These are phyloP conservation scores for Talaromyces wortmannii DNA, from an alignment of 495 filamentous ascomycete genomes.

Conservation along the genomic window DNA sequence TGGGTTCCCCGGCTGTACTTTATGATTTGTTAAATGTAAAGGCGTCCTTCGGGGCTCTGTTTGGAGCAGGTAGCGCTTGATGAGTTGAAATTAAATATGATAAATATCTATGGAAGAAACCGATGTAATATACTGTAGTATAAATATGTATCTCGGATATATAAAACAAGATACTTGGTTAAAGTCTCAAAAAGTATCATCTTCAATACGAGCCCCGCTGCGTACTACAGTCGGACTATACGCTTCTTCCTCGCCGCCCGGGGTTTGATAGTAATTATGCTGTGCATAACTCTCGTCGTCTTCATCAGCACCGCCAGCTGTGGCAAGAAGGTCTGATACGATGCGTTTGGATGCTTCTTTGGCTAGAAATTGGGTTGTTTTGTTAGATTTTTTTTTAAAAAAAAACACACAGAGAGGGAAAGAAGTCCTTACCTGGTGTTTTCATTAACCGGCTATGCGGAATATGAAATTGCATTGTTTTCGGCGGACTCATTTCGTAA, in stretches of 20 bases:
- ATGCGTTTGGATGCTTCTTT: slow-evolving; percentile 88
- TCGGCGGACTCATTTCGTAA: slow-evolving; percentile 76
- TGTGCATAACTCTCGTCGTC: slow-evolving; percentile 9
- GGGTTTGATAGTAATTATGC: not conserved
- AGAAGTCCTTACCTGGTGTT: slow-evolving; percentile 62
- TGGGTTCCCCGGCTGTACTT: too few species aligned
- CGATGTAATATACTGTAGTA: not conserved
- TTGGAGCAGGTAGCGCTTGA: too few species aligned
- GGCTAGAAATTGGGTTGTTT: slow-evolving; percentile 36
- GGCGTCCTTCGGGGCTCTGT: too few species aligned
- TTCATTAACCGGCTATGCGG: slow-evolving; percentile 81
- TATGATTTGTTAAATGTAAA: too few species aligned
- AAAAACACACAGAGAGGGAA: slow-evolving; percentile 5
- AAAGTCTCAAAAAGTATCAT: slow-evolving; percentile 57
- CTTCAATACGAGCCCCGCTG: slow-evolving; percentile 55
- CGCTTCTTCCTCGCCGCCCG: slow-evolving; percentile 46
- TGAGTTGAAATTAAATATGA: not conserved
- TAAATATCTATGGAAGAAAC: not conserved
- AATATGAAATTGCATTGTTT: slow-evolving; percentile 95
- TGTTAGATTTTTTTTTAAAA: not conserved
- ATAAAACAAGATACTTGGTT: not conserved
- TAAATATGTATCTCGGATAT: not conserved
- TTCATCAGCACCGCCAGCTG: slow-evolving; percentile 59
- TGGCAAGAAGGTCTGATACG: slow-evolving; percentile 81
- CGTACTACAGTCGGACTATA: slow-evolving; percentile 72